Base-by-base conservation (phyloP, 495 filamentous ascomycete species). In the Cercophora newfieldiana region DNA sequence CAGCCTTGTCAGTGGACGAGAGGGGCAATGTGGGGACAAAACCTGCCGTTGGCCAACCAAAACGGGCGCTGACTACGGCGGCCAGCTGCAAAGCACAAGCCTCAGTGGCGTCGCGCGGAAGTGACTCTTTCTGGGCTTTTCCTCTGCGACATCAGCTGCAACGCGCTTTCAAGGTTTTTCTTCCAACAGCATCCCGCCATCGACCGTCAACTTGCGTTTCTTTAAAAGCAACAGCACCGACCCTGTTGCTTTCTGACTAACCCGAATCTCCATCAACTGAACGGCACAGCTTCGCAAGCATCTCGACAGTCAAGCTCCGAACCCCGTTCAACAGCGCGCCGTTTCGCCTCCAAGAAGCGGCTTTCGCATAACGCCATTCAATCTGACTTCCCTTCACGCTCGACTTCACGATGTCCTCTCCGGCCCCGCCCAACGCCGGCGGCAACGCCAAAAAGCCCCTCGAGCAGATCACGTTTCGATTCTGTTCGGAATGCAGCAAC, bases 401-500 rank as follows among this genome's bases (percentile, higher is more conserved):
- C n/a, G 56, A 59, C 6, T 29, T 21, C 57, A n/a, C 33, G 60
- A 87, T 90, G 81, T 85, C 89, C 21, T 88, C 88, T 31, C 90
- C 81, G 80, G 71, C 73, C 25, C 80, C 85, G 48, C 82, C 89
- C 22, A 83, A 84, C 68, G 75, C 80, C 29, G 72, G 69, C 58
- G 71, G 69, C 30, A 58, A 81, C 59, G 65, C 66, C 69, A 88
- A 86, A 75, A 82, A 81, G 78, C 83, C 75, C 33, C 78, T 80
- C 62, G 91, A 93, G 73, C 92, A 94, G 77, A 91, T 97, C 74
- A 90, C 92, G 33, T 98, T 98, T 82, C 88, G 90, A 66, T 99
- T 99, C 86, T 99, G 95, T 81, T 90, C 91, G 64, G 95, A 99
- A 84, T 99, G 95, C 80, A 95, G 92, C 71, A 99, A 99, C 85